Evolutionary conservation across 257 asterid species (phyloP).

Genomic region (Solanum etuberosum): DNA sequence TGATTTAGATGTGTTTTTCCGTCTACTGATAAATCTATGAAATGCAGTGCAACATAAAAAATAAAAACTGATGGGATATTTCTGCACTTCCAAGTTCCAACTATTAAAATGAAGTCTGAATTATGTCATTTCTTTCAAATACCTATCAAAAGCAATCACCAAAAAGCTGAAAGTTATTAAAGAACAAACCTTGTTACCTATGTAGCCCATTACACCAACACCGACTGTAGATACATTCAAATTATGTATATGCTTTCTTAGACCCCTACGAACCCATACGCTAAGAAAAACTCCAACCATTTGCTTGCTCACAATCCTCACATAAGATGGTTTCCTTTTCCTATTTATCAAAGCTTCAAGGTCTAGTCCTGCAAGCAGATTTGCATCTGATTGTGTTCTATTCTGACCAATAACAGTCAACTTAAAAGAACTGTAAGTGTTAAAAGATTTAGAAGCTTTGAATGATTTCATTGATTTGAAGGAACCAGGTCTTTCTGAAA

Average conservation of each 20-base stretch:
- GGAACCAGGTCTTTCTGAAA: constrained; percentile 46
- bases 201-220: constrained; percentile 95
- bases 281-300: constrained; percentile 88
- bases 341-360: constrained; percentile 62
- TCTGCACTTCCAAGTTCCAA: not conserved
- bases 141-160: not conserved
- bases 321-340: constrained; percentile 71
- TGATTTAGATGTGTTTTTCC: not conserved
- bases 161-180: constrained; percentile 1
- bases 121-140: not conserved
- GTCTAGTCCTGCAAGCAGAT: constrained; percentile 48
- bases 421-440: constrained; percentile 49
- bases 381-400: constrained; percentile 26
- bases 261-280: constrained; percentile 84
- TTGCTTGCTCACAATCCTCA: constrained; percentile 88
- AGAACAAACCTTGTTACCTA: constrained; percentile 87
- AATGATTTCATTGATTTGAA: constrained; percentile 31
- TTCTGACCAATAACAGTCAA: constrained; percentile 13
- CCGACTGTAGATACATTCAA: constrained; percentile 82
- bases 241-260: constrained; percentile 73
- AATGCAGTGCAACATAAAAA: not conserved
- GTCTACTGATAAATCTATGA: not conserved
- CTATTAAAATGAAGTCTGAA: not conserved
- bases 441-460: constrained; percentile 40
- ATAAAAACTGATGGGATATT: not conserved